A percentile compares a stretch with the other conserved stretches of the same genome.
These are phyloP conservation scores for Linderniella brevidens DNA, from an alignment of 257 asterid genomes.

Conservation along the genomic window DNA sequence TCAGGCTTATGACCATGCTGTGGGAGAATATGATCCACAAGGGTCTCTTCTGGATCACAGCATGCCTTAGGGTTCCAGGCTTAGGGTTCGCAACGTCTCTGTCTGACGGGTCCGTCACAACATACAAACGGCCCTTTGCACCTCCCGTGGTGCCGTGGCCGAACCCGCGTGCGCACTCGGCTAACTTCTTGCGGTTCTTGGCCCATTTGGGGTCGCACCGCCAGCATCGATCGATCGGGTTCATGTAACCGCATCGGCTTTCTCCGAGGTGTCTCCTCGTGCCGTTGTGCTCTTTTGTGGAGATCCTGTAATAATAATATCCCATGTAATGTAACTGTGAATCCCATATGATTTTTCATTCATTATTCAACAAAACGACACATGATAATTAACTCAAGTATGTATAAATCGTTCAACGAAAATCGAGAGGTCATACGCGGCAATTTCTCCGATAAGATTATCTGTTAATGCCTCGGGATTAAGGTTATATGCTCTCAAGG, in stretches of 20 bases:
- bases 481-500: conserved; percentile 31
- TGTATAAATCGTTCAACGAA: too few species aligned
- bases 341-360: too few species aligned
- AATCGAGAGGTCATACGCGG: conserved; percentile 49
- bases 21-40: conserved; percentile 39
- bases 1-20: conserved; percentile 34
- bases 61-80: conserved; percentile 44
- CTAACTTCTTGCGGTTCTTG: conserved; percentile 21
- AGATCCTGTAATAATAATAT: too few species aligned
- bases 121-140: conserved; percentile 16
- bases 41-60: conserved; percentile 32
- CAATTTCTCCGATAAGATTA: conserved; percentile 35
- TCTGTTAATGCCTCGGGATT: conserved; percentile 39
- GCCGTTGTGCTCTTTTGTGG: conserved; percentile 2
- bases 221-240: conserved; percentile 45
- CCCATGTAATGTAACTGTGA: too few species aligned
- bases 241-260: conserved; percentile 22
- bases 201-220: conserved; percentile 39
- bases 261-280: conserved; percentile 24
- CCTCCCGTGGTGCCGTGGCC: conserved; percentile 33
- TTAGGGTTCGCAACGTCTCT: conserved; percentile 19
- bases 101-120: conserved; percentile 30
- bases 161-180: conserved; percentile 31
- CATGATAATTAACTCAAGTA: too few species aligned
- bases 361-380: too few species aligned